phyloP scores from a whole-genome alignment of 148 eudicot species.

The Selenicereus undatus region DNA sequence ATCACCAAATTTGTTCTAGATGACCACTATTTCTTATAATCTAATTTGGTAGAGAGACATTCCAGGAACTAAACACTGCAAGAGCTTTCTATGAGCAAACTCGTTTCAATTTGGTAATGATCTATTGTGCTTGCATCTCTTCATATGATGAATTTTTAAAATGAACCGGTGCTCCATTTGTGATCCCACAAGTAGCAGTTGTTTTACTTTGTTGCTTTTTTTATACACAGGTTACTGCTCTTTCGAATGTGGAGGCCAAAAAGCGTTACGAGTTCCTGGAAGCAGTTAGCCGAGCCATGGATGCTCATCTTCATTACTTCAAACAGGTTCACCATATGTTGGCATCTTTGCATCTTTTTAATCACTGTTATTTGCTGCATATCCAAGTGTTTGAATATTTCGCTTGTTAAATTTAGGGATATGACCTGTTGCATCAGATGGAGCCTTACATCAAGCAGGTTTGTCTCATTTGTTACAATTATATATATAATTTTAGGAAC shows the following conservation, averaged over 20 bases:
- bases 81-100: conserved; percentile 81
- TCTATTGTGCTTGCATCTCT: neutral
- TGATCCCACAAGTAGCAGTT: conserved; percentile 12
- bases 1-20: conserved; percentile 24
- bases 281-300: conserved; percentile 78
- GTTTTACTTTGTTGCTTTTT: conserved; percentile 11
- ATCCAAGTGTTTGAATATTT: conserved; percentile 10
- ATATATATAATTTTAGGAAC: neutral
- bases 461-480: neutral
- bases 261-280: conserved; percentile 87
- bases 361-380: conserved; percentile 2
- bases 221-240: conserved; percentile 58
- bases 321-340: conserved; percentile 51
- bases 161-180: neutral
- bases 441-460: conserved; percentile 93
- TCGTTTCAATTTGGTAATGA: conserved; percentile 73
- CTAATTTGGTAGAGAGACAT: conserved; percentile 68
- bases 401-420: conserved; percentile 54
- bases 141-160: neutral
- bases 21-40: conserved; percentile 39
- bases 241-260: conserved; percentile 81
- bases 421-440: conserved; percentile 81
- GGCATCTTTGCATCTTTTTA: neutral
- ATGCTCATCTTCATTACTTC: conserved; percentile 85
- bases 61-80: conserved; percentile 88